Evolutionary conservation across 139 green algal species (phyloP).

Genomic region (Coccomyxa sp.): DNA sequence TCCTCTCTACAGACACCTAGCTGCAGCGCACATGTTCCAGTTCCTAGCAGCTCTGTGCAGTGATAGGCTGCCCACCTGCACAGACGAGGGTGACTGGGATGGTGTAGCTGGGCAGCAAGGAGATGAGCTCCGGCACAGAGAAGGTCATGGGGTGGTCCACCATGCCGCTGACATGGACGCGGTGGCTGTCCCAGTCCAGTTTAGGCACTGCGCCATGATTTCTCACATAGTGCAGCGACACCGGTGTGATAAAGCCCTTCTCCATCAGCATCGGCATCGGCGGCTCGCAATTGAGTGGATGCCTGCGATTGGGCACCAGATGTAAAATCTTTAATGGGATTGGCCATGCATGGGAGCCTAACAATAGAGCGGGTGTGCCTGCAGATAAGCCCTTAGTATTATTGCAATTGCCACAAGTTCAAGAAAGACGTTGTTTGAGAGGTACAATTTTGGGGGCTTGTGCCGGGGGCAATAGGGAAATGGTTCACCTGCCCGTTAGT

Average conservation of each 20-base stretch:
- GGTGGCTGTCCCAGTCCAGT: conserved; percentile 44
- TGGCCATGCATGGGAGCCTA: not conserved
- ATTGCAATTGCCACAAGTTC: not conserved
- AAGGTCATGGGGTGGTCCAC: conserved; percentile 66
- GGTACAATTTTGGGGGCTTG: not conserved
- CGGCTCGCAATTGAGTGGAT: conserved; percentile 97
- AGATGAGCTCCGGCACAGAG: conserved; percentile 85
- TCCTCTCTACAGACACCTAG: too few relatives aligned
- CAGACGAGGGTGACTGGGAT: conserved; percentile 60
- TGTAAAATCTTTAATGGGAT: not conserved
- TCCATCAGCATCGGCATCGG: conserved; percentile 73
- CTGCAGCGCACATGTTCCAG: too few relatives aligned
- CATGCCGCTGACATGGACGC: conserved; percentile 72
- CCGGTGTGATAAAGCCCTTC: conserved; percentile 80
- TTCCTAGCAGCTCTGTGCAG: too few relatives aligned
- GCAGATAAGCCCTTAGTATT: not conserved
- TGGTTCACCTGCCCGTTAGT: conserved; percentile 62
- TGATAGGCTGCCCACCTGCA: not conserved
- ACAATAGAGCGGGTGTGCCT: too few relatives aligned
- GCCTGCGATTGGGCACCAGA: conserved; percentile 23
- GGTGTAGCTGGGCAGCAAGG: conserved; percentile 69
- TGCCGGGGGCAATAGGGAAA: not conserved
- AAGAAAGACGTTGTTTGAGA: not conserved
- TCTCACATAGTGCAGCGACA: conserved; percentile 72
- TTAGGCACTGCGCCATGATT: conserved; percentile 85